These are phyloP conservation scores for Dioscorea cayenensis DNA, from an alignment of 116 monocot genomes.

Conservation along the genomic window DNA sequence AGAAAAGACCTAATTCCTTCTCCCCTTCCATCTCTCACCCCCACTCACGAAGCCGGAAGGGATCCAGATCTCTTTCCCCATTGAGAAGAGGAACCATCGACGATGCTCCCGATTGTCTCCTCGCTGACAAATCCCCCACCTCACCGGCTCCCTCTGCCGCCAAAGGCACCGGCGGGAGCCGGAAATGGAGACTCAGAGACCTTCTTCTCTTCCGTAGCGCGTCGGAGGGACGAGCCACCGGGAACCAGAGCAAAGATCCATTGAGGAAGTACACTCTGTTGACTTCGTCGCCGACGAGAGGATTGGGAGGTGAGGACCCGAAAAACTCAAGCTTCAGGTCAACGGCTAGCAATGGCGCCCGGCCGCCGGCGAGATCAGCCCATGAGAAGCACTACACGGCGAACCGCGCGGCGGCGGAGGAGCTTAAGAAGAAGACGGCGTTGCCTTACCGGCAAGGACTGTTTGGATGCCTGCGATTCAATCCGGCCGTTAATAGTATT, in stretches of 20 bases:
- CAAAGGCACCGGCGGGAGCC: constrained; percentile 18
- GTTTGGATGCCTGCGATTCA: constrained; percentile 53
- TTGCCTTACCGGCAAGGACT: constrained; percentile 46
- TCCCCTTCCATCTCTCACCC: neutral
- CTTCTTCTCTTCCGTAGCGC: constrained; percentile 31
- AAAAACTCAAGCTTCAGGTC: constrained; percentile 26
- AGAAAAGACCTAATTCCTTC: constrained; percentile 9
- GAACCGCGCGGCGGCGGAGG: constrained; percentile 42
- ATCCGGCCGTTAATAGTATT: constrained; percentile 22
- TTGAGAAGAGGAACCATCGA: constrained; percentile 5
- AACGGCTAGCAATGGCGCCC: neutral
- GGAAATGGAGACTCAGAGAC: constrained; percentile 42
- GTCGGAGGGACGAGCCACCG: constrained; percentile 59
- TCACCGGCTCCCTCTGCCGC: neutral
- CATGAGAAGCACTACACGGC: constrained; percentile 48
- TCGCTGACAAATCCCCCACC: neutral
- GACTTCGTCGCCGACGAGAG: constrained; percentile 11
- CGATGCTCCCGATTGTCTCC: neutral
- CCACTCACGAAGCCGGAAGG: constrained; percentile 12
- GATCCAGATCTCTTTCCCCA: constrained; percentile 48
- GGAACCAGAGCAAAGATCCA: constrained; percentile 39
- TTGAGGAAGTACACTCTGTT: constrained; percentile 36
- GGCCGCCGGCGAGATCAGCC: constrained; percentile 10
- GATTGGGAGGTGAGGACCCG: constrained; percentile 6
- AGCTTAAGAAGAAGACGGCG: constrained; percentile 52